Percentiles rank a stretch among this genome's conserved stretches.
Conservation (phyloP, 345 rosid genomes). For the Bretschneidera sinensis region DNA sequence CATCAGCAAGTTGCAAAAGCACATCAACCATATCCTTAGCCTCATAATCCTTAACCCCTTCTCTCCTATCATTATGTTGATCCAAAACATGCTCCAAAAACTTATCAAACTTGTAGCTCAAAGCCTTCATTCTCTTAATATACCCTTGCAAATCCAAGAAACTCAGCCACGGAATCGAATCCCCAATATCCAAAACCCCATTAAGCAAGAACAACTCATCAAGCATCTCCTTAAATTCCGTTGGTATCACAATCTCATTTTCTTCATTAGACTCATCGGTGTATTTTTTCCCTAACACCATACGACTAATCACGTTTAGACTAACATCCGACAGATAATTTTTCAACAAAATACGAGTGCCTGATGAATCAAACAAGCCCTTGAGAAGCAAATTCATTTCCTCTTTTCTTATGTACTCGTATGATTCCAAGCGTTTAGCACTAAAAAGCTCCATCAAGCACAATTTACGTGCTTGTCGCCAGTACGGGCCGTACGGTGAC, state of each 20-base stretch:
- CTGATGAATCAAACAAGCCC: constrained; percentile 17
- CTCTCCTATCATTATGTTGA: constrained; percentile 41
- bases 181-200: constrained; percentile 61
- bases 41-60: constrained; percentile 27
- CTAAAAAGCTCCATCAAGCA: constrained; percentile 59
- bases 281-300: constrained; percentile 65
- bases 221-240: constrained; percentile 64
- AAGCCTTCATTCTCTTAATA: constrained; percentile 53
- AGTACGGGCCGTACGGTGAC: constrained; percentile 64
- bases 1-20: constrained; percentile 54
- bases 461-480: constrained; percentile 65
- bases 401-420: constrained; percentile 48
- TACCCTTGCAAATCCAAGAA: constrained; percentile 66
- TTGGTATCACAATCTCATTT: constrained; percentile 36
- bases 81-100: constrained; percentile 62
- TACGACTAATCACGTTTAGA: constrained; percentile 52
- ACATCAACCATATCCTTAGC: constrained; percentile 69
- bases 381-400: constrained; percentile 32
- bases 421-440: constrained; percentile 52
- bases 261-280: constrained; percentile 20
- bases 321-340: constrained; percentile 39
- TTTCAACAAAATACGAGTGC: constrained; percentile 30
- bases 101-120: constrained; percentile 51
- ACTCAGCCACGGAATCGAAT: constrained; percentile 59
- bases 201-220: constrained; percentile 62